Conservation (phyloP, 2,329 filamentous ascomycete species). For the Leptographium flavum region DNA sequence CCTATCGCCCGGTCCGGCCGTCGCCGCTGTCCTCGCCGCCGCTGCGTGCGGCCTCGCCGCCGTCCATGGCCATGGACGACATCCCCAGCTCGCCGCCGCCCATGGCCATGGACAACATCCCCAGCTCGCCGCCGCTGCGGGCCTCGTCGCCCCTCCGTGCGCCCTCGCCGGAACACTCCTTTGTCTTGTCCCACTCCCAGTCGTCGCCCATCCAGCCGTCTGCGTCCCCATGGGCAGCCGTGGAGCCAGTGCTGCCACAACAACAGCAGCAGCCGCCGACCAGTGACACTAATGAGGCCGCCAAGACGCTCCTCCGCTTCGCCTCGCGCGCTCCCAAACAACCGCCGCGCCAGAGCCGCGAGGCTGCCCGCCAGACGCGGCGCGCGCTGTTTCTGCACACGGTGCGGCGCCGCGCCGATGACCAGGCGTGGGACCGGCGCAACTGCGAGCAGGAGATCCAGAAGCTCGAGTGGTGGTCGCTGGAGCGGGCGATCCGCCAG, state of each 20-base stretch:
- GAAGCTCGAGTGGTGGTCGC: conserved; percentile 27
- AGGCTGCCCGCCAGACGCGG: conserved; percentile 49
- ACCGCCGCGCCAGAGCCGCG: conserved; percentile 46
- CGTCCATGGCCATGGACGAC: conserved; percentile 8
- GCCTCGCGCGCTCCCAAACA: conserved; percentile 39
- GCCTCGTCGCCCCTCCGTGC: conserved; percentile 21
- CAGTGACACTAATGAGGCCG: not conserved
- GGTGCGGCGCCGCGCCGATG: conserved; percentile 45
- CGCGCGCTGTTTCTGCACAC: conserved; percentile 56
- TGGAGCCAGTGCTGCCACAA: not conserved
- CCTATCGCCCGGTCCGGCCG: conserved; percentile 31
- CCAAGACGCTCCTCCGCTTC: conserved; percentile 26
- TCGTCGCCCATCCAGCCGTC: conserved; percentile 28
- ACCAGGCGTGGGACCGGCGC: conserved; percentile 43
- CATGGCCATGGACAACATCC: conserved; percentile 18
- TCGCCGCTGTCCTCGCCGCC: conserved; percentile 48
- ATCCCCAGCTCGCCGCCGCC: conserved; percentile 20
- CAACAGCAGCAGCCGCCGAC: not conserved
- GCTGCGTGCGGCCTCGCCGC: conserved; percentile 34
- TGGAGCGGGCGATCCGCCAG: conserved; percentile 22
- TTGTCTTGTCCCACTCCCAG: conserved; percentile 21
- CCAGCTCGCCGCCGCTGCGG: conserved; percentile 12
- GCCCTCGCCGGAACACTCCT: not conserved
- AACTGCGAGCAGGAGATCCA: conserved; percentile 45
- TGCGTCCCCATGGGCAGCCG: not conserved